Evolutionary conservation across 495 filamentous ascomycete species (phyloP).

Genomic region (Talaromyces ruber): DNA sequence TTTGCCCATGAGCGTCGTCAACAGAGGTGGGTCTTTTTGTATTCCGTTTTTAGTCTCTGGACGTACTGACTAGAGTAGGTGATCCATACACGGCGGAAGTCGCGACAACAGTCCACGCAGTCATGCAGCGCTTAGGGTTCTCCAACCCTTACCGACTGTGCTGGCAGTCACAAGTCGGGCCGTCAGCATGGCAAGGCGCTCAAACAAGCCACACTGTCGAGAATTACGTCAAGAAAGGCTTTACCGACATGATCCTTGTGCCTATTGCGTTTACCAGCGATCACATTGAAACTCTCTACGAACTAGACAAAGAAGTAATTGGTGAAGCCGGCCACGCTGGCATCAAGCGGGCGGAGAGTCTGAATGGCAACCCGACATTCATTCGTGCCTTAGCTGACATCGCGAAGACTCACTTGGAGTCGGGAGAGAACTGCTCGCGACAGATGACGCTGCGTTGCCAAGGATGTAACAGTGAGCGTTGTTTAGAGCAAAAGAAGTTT

Average conservation of each 20-base stretch:
- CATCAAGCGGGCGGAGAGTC: slow-evolving; percentile 84
- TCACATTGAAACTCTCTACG: slow-evolving; percentile 95
- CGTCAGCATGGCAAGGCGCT: slow-evolving; percentile 89
- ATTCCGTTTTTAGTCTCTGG: neutral
- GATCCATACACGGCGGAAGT: slow-evolving; percentile 97
- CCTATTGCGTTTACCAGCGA: slow-evolving; percentile 98
- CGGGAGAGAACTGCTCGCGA: slow-evolving; percentile 56
- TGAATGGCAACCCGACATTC: slow-evolving; percentile 89
- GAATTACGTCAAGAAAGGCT: slow-evolving; percentile 80
- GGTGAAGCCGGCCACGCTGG: slow-evolving; percentile 69
- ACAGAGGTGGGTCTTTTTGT: slow-evolving; percentile 52
- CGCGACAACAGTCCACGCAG: slow-evolving; percentile 91
- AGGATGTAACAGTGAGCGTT: slow-evolving; percentile 84
- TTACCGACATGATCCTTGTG: slow-evolving; percentile 84
- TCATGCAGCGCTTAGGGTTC: slow-evolving; percentile 82
- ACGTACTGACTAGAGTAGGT: slow-evolving; percentile 38
- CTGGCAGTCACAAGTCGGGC: slow-evolving; percentile 98
- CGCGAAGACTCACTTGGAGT: slow-evolving; percentile 68
- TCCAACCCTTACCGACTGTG: slow-evolving; percentile 86
- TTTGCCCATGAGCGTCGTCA: slow-evolving; percentile 93
- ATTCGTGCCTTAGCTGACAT: slow-evolving; percentile 86
- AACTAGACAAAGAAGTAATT: slow-evolving; percentile 94
- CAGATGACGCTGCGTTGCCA: slow-evolving; percentile 94
- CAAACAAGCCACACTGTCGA: slow-evolving; percentile 86
- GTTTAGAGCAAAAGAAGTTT: slow-evolving; percentile 86